Evolutionary conservation across 768 basidiomycete genomes (phyloP).

Genomic region (Podaxis carcinomalis): DNA sequence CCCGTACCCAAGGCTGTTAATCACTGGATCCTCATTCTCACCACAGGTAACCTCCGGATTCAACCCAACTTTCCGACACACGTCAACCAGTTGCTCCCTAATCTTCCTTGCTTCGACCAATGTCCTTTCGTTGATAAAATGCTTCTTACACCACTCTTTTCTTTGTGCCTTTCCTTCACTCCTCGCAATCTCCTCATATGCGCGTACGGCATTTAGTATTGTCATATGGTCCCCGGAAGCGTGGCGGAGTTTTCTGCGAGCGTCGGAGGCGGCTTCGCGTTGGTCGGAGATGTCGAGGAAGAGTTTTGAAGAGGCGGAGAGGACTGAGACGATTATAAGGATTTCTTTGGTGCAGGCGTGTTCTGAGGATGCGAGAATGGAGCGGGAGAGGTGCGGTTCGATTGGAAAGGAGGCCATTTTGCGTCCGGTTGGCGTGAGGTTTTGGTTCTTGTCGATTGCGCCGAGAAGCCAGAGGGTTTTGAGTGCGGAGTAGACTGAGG

Average conservation of each 20-base stretch:
- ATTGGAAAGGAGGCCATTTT: slow-evolving; percentile 90
- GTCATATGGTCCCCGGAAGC: slow-evolving; percentile 89
- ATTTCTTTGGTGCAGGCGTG: slow-evolving; percentile 74
- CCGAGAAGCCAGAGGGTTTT: slow-evolving; percentile 75
- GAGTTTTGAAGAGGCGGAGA: slow-evolving; percentile 77
- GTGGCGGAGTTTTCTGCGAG: slow-evolving; percentile 76
- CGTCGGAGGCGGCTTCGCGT: slow-evolving; percentile 67
- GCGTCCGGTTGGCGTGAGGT: slow-evolving; percentile 69
- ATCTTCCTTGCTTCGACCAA: slow-evolving; percentile 77
- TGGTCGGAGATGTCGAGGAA: slow-evolving; percentile 76
- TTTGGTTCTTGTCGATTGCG: slow-evolving; percentile 64
- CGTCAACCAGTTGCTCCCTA: slow-evolving; percentile 67
- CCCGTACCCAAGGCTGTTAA: slow-evolving; percentile 72
- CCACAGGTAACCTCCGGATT: slow-evolving; percentile 57
- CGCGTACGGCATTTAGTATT: slow-evolving; percentile 76
- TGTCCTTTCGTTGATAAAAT: slow-evolving; percentile 80
- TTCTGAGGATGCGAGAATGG: slow-evolving; percentile 73
- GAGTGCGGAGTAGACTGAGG: slow-evolving; percentile 56
- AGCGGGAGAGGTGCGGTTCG: slow-evolving; percentile 79
- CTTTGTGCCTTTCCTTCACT: slow-evolving; percentile 43
- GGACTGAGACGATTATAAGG: slow-evolving; percentile 78
- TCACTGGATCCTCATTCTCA: slow-evolving; percentile 62
- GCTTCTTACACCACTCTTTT: slow-evolving; percentile 78
- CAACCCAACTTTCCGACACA: slow-evolving; percentile 57
- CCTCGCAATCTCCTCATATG: slow-evolving; percentile 68